A percentile compares a stretch with the other conserved stretches of the same genome.
phyloP scores from a whole-genome alignment of 2,329 filamentous ascomycete species.

The Phaeosphaeriaceae sp. region DNA sequence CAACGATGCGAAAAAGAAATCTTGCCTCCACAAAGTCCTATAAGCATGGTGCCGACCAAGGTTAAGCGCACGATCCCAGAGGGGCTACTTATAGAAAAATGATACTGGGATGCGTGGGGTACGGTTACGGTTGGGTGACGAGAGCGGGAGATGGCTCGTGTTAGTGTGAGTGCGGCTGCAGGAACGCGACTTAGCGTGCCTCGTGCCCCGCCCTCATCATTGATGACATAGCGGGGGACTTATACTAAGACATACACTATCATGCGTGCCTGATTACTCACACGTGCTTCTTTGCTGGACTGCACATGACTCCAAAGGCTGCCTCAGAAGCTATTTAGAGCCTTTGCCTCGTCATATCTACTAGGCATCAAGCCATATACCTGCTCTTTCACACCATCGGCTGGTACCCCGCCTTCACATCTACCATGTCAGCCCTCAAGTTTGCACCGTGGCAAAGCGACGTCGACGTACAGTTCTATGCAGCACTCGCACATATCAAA shows the following conservation, averaged over 20 bases:
- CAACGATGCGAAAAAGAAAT: neutral
- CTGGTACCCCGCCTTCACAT: constrained; percentile 1
- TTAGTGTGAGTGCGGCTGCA: constrained; percentile 26
- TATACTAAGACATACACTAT: constrained; percentile 25
- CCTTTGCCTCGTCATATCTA: neutral
- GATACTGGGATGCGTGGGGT: neutral
- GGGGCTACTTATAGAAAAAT: neutral
- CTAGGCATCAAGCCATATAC: neutral
- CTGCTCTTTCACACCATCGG: constrained; percentile 2
- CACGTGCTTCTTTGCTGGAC: constrained; percentile 27
- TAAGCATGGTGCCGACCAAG: constrained; percentile 63
- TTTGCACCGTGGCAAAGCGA: constrained; percentile 93
- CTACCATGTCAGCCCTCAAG: constrained; percentile 59
- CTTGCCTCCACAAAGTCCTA: constrained; percentile 68
- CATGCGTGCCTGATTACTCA: constrained; percentile 27
- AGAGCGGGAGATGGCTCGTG: constrained; percentile 1
- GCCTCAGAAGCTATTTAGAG: constrained; percentile 8
- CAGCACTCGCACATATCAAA: constrained; percentile 88
- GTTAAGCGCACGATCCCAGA: neutral
- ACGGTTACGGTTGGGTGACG: neutral
- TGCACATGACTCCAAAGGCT: constrained; percentile 27
- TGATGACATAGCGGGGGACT: constrained; percentile 19
- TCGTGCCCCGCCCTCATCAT: neutral
- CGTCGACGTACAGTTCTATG: constrained; percentile 95
- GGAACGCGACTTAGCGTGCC: constrained; percentile 26